These are phyloP conservation scores for Talaromyces wortmannii DNA, from an alignment of 495 filamentous ascomycete species.

Conservation along the genomic window DNA sequence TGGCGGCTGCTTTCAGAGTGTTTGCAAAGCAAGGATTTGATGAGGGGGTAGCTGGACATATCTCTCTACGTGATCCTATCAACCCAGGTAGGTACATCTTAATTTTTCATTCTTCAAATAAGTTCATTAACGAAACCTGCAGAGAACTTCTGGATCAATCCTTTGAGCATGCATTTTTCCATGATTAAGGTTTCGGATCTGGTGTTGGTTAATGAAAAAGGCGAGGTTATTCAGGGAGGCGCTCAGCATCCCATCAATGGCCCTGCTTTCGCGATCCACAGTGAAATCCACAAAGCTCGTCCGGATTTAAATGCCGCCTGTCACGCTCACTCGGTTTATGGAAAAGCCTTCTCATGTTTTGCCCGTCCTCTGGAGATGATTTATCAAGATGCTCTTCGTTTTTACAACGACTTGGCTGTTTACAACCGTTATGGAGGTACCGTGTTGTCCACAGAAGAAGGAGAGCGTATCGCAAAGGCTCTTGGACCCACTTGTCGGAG, in stretches of 20 bases:
- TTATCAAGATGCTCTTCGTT: slow-evolving; percentile 40
- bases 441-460: slow-evolving; percentile 50
- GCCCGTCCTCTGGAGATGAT: slow-evolving; percentile 25
- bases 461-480: slow-evolving; percentile 39
- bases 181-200: slow-evolving; percentile 26
- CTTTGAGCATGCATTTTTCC: slow-evolving; percentile 30
- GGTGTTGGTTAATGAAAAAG: slow-evolving; percentile 30
- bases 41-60: slow-evolving; percentile 61
- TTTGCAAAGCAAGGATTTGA: slow-evolving; percentile 53
- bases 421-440: slow-evolving; percentile 36
- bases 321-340: slow-evolving; percentile 25
- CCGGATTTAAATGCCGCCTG: slow-evolving; percentile 27
- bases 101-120: no score
- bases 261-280: slow-evolving; percentile 54
- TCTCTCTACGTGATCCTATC: slow-evolving; percentile 54
- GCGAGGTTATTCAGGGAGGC: slow-evolving; percentile 37
- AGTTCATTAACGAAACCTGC: background rate
- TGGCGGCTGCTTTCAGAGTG: slow-evolving; percentile 52
- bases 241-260: slow-evolving; percentile 37
- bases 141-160: slow-evolving; percentile 51
- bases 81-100: no score
- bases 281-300: slow-evolving; percentile 22
- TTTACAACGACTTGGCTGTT: slow-evolving; percentile 36
- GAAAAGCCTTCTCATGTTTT: slow-evolving; percentile 19
- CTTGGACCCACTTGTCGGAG: slow-evolving; percentile 45